These are phyloP conservation scores for Rhizoctonia solani DNA, from an alignment of 1,284 basidiomycete species.

Conservation along the genomic window DNA sequence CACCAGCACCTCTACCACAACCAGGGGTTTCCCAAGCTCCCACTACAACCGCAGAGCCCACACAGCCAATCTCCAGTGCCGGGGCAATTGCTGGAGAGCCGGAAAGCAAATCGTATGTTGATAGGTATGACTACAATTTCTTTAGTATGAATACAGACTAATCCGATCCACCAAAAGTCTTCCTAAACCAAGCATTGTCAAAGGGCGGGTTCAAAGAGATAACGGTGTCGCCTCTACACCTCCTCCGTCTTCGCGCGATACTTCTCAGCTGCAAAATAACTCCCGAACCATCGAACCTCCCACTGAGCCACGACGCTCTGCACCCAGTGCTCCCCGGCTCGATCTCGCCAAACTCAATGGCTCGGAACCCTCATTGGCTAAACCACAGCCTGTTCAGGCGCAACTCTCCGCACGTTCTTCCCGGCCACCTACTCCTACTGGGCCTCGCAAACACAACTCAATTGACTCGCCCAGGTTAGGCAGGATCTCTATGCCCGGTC, in stretches of 20 bases:
- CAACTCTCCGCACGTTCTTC: slow-evolving; percentile 29
- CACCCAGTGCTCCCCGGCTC: slow-evolving; percentile 29
- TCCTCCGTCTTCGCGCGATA: slow-evolving; percentile 43
- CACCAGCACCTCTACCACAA: slow-evolving; percentile 3
- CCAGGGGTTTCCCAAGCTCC: slow-evolving; percentile 36
- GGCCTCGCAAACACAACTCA: slow-evolving; percentile 23
- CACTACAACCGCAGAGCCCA: slow-evolving; percentile 32
- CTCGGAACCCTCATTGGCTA: slow-evolving; percentile 28
- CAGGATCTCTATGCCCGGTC: slow-evolving; percentile 66
- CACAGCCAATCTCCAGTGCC: slow-evolving; percentile 25
- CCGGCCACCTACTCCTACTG: slow-evolving; percentile 29
- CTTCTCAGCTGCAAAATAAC: slow-evolving; percentile 47
- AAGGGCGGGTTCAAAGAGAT: slow-evolving; percentile 29
- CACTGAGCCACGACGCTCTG: slow-evolving; percentile 28
- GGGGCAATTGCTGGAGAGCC: slow-evolving; percentile 12
- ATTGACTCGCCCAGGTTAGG: slow-evolving; percentile 27
- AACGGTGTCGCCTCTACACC: not conserved
- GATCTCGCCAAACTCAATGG: slow-evolving; percentile 31
- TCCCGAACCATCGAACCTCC: slow-evolving; percentile 43
- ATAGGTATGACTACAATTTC: slow-evolving; percentile 43
- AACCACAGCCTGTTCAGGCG: slow-evolving; percentile 43
- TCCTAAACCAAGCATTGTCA: slow-evolving; percentile 26
- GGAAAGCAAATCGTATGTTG: slow-evolving; percentile 28
- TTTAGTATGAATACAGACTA: not conserved
- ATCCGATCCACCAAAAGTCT: slow-evolving; percentile 2